Conservation (phyloP, 2,329 filamentous ascomycete genomes). For the Trichoderma asperellum region DNA sequence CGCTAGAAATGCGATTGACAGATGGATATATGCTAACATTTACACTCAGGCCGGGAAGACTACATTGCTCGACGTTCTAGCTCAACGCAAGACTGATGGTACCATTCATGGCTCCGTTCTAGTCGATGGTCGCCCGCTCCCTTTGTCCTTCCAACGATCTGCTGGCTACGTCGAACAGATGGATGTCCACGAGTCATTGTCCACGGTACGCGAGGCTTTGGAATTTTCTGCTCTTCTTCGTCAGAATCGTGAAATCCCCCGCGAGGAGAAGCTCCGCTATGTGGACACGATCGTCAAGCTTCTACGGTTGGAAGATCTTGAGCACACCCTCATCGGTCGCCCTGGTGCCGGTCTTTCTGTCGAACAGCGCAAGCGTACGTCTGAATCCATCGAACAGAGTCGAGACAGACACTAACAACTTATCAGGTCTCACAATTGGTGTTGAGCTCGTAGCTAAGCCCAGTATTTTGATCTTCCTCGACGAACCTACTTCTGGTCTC, state of each 20-base stretch:
- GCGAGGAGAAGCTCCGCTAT: slow-evolving; percentile 72
- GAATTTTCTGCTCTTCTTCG: slow-evolving; percentile 69
- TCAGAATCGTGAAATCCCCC: slow-evolving; percentile 66
- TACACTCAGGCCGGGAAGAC: too few relatives aligned
- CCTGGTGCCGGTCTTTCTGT: slow-evolving; percentile 58
- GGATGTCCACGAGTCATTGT: slow-evolving; percentile 73
- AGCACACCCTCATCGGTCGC: slow-evolving; percentile 52
- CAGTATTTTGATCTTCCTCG: slow-evolving; percentile 62
- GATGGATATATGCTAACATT: too few relatives aligned
- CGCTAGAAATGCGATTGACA: too few relatives aligned
- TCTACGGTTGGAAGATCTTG: slow-evolving; percentile 53
- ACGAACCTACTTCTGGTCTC: slow-evolving; percentile 68
- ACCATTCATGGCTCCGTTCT: slow-evolving; percentile 74
- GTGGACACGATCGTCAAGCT: slow-evolving; percentile 77
- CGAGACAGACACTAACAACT: too few relatives aligned
- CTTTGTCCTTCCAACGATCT: slow-evolving; percentile 76
- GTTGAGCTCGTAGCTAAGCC: slow-evolving; percentile 66
- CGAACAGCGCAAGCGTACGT: slow-evolving; percentile 58
- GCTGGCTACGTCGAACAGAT: slow-evolving; percentile 82
- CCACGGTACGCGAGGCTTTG: slow-evolving; percentile 69
- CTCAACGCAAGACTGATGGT: slow-evolving; percentile 78
- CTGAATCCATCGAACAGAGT: too few relatives aligned
- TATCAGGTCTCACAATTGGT: slow-evolving; percentile 63
- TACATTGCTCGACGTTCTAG: slow-evolving; percentile 80
- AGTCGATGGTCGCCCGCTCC: slow-evolving; percentile 72